These are phyloP conservation scores for Xeromyces bisporus DNA, from an alignment of 495 filamentous ascomycete species.

Conservation along the genomic window DNA sequence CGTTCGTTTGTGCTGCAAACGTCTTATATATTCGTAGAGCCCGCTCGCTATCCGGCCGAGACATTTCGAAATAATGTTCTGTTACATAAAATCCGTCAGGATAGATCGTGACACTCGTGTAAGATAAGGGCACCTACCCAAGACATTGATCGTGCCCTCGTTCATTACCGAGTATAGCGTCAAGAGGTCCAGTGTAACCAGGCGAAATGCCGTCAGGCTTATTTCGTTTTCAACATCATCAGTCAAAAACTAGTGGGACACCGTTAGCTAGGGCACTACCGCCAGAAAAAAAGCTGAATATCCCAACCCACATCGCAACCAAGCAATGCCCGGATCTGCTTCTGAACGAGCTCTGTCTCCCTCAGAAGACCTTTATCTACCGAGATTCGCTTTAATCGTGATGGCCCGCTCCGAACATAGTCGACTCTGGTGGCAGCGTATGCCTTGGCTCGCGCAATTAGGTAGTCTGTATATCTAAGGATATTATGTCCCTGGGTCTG, in stretches of 20 bases:
- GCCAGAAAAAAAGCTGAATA: background rate
- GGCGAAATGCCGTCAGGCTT: slow-evolving; percentile 83
- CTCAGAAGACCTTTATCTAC: slow-evolving; percentile 87
- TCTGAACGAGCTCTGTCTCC: slow-evolving; percentile 84
- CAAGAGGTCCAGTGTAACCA: slow-evolving; percentile 80
- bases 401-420: slow-evolving; percentile 72
- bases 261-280: slow-evolving; percentile 13
- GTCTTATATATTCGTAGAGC: slow-evolving; percentile 85
- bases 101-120: too few relatives aligned
- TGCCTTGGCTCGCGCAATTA: slow-evolving; percentile 63
- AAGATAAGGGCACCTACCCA: slow-evolving; percentile 46
- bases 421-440: slow-evolving; percentile 75
- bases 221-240: slow-evolving; percentile 94
- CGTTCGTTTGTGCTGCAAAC: slow-evolving; percentile 83
- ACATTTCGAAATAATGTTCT: slow-evolving; percentile 99
- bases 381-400: slow-evolving; percentile 64
- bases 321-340: slow-evolving; percentile 67
- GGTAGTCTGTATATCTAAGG: slow-evolving; percentile 74
- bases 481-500: slow-evolving; percentile 95
- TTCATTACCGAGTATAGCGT: slow-evolving; percentile 91
- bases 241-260: slow-evolving; percentile 51
- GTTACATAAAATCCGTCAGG: too few relatives aligned
- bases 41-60: slow-evolving; percentile 76
- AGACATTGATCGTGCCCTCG: slow-evolving; percentile 92
- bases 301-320: slow-evolving; percentile 63